These are phyloP conservation scores for Aplosporella prunicola DNA, from an alignment of 2,329 filamentous ascomycete species.

Conservation along the genomic window DNA sequence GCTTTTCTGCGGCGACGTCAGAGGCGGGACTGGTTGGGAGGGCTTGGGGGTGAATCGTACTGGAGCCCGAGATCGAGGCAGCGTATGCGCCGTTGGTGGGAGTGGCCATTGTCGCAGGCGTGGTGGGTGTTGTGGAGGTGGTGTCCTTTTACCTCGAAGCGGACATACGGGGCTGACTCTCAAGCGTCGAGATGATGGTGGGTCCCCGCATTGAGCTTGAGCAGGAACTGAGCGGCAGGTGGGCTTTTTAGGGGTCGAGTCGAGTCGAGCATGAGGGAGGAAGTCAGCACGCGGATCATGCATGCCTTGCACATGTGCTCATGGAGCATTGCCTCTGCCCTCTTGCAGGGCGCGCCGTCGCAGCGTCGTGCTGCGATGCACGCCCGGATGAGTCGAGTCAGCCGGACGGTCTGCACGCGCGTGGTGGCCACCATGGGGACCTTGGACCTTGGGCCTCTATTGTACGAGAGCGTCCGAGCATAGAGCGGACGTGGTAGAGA, in stretches of 20 bases:
- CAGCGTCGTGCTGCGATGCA: too few relatives aligned
- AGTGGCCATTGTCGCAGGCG: slow-evolving; percentile 10
- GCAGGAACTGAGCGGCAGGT: slow-evolving; percentile 1
- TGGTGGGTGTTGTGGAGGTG: background rate
- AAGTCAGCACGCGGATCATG: slow-evolving; percentile 8
- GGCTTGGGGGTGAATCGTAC: slow-evolving; percentile 1
- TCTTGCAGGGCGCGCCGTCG: too few relatives aligned
- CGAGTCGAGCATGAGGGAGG: slow-evolving; percentile 4
- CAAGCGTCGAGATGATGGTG: slow-evolving; percentile 7
- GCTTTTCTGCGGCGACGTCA: slow-evolving; percentile 45
- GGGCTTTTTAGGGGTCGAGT: background rate
- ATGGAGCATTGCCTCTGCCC: too few relatives aligned
- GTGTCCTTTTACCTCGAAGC: slow-evolving; percentile 7
- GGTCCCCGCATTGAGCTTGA: slow-evolving; percentile 11
- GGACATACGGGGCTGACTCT: slow-evolving; percentile 11
- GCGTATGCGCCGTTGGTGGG: slow-evolving; percentile 9
- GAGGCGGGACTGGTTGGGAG: background rate
- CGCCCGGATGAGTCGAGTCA: too few relatives aligned
- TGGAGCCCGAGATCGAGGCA: slow-evolving; percentile 8
- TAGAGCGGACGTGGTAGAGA: too few relatives aligned
- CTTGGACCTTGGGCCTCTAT: too few relatives aligned
- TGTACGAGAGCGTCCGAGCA: too few relatives aligned
- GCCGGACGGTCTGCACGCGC: too few relatives aligned
- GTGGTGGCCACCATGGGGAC: too few relatives aligned
- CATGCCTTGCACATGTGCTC: slow-evolving; percentile 5